Base-by-base conservation (phyloP, 768 basidiomycete genomes). In the Jaapia argillacea region DNA sequence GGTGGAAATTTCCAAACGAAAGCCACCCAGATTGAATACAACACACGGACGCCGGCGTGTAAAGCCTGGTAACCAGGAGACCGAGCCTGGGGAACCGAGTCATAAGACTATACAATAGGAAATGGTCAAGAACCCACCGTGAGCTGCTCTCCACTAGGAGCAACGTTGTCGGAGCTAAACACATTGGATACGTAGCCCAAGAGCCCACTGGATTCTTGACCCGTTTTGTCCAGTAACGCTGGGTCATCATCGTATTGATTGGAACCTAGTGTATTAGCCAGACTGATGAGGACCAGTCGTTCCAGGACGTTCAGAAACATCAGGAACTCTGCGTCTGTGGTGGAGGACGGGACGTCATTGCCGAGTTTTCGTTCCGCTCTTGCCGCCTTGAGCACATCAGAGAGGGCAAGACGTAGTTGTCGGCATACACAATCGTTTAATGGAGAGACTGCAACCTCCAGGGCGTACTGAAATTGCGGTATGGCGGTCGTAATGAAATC, bases 401-500 rank as follows among this genome's bases (percentile, higher is more conserved):
- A 61, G 16, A 92, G 58, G 14, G 74, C 67, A 4, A 58, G 54
- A 13, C 71, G 69, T 21, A 93, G 60, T 48, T 90, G 88, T 31
- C 72, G 68, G 54, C 85, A 84, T 47, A 94, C 57, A 52, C 86
- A 85, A 47, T 89, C 89, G 47, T 75, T 81, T 23, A 98, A 68
- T 2, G 90, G 82, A 2, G 74, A 65, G 20, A 94, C 68, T 26
- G 81, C 71, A 6, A 72, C 66, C 41, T 81, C 77, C 1, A 88
- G 65, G 2, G 75, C 67, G 16, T 80, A 79, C 45, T 85, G 83
- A 55, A 91, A 87, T 51, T 90, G 87, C 3, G 89, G 81, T 14
- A 93, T 65, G 1, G 90, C 87, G 80, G 88, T 87, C 43, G 94
- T 72, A 46, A 97, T 72, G 58, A 99, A 98, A 58, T 98, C 94